phyloP scores from a whole-genome alignment of 148 eudicot genomes.

The Rhododendron henanense region DNA sequence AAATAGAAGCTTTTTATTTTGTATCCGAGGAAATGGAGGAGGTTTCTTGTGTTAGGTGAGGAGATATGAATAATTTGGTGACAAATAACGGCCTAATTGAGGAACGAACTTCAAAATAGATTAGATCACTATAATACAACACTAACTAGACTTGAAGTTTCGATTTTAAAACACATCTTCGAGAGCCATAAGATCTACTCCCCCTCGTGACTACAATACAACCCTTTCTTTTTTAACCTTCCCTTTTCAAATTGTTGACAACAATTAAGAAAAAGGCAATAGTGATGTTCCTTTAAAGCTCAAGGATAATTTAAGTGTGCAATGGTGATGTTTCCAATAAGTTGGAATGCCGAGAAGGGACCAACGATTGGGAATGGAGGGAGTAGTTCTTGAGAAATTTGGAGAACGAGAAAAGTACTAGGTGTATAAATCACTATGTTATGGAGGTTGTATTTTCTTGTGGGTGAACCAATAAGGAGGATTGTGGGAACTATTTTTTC shows the following conservation, averaged over 20 bases:
- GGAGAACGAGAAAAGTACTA: background rate
- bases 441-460: background rate
- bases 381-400: background rate
- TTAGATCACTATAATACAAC: background rate
- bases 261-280: background rate
- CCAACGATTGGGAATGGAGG: background rate
- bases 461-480: background rate
- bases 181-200: background rate
- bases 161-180: background rate
- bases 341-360: background rate
- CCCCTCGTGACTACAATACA: background rate
- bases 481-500: background rate
- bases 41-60: background rate
- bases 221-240: background rate
- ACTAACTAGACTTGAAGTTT: background rate
- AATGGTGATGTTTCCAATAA: background rate
- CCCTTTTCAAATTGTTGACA: background rate
- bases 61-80: background rate
- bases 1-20: background rate
- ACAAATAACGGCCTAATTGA: background rate
- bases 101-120: background rate
- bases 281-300: background rate
- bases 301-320: background rate
- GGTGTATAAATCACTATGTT: too few species aligned
- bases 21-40: background rate